Conservation (phyloP, 192 early-diverging fungal genomes). For the Linnemannia hyalina region DNA sequence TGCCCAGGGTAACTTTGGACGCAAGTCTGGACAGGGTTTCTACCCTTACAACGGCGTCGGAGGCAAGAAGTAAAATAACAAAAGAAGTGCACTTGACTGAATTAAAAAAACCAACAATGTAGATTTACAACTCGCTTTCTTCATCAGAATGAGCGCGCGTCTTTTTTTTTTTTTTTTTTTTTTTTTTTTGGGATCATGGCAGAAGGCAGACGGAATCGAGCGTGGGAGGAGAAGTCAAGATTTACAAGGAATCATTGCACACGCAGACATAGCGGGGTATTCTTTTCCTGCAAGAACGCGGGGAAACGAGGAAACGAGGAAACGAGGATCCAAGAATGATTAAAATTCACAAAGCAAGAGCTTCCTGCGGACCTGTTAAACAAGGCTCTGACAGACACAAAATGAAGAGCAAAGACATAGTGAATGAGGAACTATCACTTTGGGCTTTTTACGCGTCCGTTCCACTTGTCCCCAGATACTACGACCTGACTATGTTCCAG, state of each 20-base stretch:
- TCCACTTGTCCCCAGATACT: no score
- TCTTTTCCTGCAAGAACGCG: neutral
- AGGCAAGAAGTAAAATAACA: conserved; percentile 43
- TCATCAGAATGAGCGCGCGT: neutral
- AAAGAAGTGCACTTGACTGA: neutral
- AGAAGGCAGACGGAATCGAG: neutral
- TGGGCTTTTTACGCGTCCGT: neutral
- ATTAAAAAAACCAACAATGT: neutral
- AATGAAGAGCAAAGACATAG: neutral
- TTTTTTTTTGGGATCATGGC: neutral
- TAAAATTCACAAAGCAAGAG: neutral
- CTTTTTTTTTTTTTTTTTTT: neutral
- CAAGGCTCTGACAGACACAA: neutral
- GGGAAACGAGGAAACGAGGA: neutral
- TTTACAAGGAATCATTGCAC: neutral
- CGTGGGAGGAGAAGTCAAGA: neutral
- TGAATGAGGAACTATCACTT: no score
- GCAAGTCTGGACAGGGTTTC: conserved; percentile 90
- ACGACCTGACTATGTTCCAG: no score
- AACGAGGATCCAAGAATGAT: neutral
- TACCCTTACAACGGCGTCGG: conserved; percentile 74
- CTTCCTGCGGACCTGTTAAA: neutral
- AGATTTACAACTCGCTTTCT: neutral
- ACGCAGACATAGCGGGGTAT: neutral
- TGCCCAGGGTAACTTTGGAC: conserved; percentile 78